These are phyloP conservation scores for Lignosus rhinocerotis DNA, from an alignment of 1,284 basidiomycete species.

Conservation along the genomic window DNA sequence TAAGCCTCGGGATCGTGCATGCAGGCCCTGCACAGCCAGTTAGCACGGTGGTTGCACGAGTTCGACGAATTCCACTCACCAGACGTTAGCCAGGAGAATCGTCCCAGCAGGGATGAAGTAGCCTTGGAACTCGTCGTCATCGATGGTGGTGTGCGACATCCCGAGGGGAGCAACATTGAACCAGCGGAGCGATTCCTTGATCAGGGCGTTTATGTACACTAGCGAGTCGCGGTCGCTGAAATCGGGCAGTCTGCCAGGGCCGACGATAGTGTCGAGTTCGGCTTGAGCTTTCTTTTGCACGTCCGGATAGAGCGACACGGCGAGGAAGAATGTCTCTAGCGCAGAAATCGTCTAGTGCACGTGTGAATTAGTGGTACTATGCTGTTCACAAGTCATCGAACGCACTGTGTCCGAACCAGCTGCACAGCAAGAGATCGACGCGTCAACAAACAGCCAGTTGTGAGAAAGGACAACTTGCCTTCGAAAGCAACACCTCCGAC, in stretches of 20 bases:
- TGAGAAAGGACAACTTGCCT: not conserved
- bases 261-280: constrained; percentile 32
- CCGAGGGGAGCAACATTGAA: constrained; percentile 17
- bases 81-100: constrained; percentile 20
- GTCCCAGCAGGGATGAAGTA: constrained; percentile 27
- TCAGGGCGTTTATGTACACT: constrained; percentile 23
- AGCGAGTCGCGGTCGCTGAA: constrained; percentile 18
- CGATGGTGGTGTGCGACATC: constrained; percentile 6
- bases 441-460: not conserved
- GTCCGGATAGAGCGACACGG: constrained; percentile 38
- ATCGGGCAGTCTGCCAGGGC: constrained; percentile 25
- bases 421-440: not conserved
- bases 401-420: not conserved
- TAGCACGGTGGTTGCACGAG: not conserved
- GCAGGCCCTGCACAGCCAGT: constrained; percentile 16
- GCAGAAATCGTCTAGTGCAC: not conserved
- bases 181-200: constrained; percentile 27
- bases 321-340: constrained; percentile 33
- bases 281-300: constrained; percentile 31
- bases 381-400: not conserved
- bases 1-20: constrained; percentile 20
- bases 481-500: not conserved
- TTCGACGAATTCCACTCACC: constrained; percentile 7
- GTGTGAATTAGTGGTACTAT: not conserved
- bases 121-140: constrained; percentile 21